Base-by-base conservation (phyloP, 2,329 filamentous ascomycete genomes). In the Emmonsiellopsis sp. region DNA sequence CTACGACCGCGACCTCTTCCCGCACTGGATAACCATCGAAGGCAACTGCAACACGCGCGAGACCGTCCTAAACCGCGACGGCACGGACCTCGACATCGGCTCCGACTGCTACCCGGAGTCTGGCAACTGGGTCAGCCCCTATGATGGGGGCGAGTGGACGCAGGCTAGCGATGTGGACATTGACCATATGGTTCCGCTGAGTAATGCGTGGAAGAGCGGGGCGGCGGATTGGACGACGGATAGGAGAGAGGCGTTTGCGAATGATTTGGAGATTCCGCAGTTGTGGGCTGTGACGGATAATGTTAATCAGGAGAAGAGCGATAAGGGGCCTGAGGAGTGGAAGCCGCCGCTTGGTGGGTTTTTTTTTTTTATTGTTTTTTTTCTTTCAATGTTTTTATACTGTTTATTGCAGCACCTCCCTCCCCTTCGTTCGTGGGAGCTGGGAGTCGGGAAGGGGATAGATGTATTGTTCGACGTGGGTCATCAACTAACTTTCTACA, bases 161-260 rank as follows among this genome's bases (percentile, higher is more conserved):
- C 72, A 74, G 0, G 80, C 86, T 1, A 79, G 76, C 14, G 85
- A 91, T 60, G 68, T 93, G 1, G 87, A 92, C 60, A 92, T 93
- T 55, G 88, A 93, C 67, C 88, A 93, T 66, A 77, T 93, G 71
- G 86, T 94, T 2, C 87, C 88, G 0, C 68, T 94, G 56, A 84
- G 85, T 65, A 88, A 91, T 63, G 87, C 87, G 5, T 92, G 87
- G 87, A 82, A 85, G 80, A 87, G 84, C 44, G 87, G 87, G 17
- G 87, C 88, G 10, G 77, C 79, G 6, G 68, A 73, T 1, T 92
- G 88, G 88, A 87, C 86, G 0, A 84, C 84, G 0, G 71, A 76
- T 17, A 76, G 79, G 62, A 81, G 88, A 53, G 73, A 84, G 64
- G 66, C 74, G 2, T 90, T 90, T 63, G 88, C 88, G 59, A 93